Percentiles rank a stretch among this genome's conserved stretches.
Evolutionary conservation across 345 rosid species (phyloP).

Genomic region (Aquilaria sinensis): DNA sequence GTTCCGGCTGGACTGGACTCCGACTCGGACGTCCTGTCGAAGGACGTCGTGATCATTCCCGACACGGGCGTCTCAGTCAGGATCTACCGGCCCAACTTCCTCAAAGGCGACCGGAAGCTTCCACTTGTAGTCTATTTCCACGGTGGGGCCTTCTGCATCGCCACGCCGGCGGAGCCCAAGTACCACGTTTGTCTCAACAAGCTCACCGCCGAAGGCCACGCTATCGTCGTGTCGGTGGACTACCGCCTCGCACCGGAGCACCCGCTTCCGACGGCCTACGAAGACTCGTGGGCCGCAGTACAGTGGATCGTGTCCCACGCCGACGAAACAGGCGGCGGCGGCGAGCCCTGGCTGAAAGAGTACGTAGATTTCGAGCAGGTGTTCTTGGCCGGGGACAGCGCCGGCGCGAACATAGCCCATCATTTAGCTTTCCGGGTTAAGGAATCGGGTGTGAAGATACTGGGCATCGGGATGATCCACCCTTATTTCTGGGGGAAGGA

Average conservation of each 20-base stretch:
- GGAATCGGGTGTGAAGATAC: slow-evolving; percentile 9
- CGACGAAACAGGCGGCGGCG: slow-evolving; percentile 11
- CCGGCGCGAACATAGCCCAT: slow-evolving; percentile 67
- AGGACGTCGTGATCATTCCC: slow-evolving; percentile 18
- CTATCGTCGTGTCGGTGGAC: slow-evolving; percentile 24
- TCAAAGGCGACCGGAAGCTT: slow-evolving; percentile 11
- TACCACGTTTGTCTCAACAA: slow-evolving; percentile 19
- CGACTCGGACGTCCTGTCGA: slow-evolving; percentile 22
- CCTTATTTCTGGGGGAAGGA: slow-evolving; percentile 31
- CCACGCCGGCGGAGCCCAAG: slow-evolving; percentile 14
- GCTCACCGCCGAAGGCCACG: slow-evolving; percentile 19
- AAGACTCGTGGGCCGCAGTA: slow-evolving; percentile 39
- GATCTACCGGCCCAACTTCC: slow-evolving; percentile 22
- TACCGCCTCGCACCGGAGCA: slow-evolving; percentile 37
- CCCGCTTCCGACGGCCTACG: slow-evolving; percentile 26
- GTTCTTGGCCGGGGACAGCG: slow-evolving; percentile 64
- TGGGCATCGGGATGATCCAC: slow-evolving; percentile 26
- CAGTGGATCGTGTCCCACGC: slow-evolving; percentile 32
- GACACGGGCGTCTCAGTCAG: slow-evolving; percentile 19
- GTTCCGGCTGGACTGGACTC: slow-evolving; percentile 21
- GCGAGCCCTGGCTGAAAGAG: slow-evolving; percentile 28
- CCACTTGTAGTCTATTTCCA: slow-evolving; percentile 37
- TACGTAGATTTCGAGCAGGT: slow-evolving; percentile 23
- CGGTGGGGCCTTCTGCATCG: slow-evolving; percentile 31
- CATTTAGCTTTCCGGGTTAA: slow-evolving; percentile 44